Conservation (phyloP, 768 basidiomycete genomes). For the Tephrocybe rancida region DNA sequence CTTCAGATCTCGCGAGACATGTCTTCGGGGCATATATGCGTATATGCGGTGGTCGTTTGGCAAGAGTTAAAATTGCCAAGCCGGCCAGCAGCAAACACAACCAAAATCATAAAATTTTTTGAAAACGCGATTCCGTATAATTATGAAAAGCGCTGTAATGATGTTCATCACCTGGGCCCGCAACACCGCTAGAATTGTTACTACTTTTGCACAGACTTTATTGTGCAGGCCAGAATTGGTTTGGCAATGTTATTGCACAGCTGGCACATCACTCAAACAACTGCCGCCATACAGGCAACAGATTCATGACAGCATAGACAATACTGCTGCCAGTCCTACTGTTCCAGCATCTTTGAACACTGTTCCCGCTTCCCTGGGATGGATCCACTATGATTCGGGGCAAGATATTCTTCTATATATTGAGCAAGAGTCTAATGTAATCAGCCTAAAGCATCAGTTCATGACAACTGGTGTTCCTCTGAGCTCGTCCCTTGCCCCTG, state of each 20-base stretch:
- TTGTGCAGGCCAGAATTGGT: neutral
- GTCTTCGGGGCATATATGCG: no score
- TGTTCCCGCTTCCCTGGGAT: neutral
- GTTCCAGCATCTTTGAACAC: neutral
- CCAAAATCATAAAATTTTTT: no score
- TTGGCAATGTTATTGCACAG: neutral
- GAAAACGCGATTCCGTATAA: no score
- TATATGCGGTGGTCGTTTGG: no score
- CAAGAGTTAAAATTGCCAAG: no score
- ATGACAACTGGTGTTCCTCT: neutral
- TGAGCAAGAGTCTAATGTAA: neutral
- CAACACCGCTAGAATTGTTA: neutral
- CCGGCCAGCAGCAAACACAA: no score
- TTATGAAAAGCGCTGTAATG: no score
- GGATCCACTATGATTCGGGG: neutral
- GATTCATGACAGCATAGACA: no score
- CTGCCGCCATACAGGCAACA: no score
- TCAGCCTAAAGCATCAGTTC: neutral
- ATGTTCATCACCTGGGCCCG: neutral
- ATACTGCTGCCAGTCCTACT: neutral
- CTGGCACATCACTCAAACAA: no score
- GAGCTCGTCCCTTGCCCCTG: neutral
- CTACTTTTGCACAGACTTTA: neutral
- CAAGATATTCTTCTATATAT: neutral
- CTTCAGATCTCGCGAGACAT: no score